Evolutionary conservation across 2,329 filamentous ascomycete genomes (phyloP), one percentile per base, ranked within the genome.

Genomic region (Colletotrichum lentis): DNA sequence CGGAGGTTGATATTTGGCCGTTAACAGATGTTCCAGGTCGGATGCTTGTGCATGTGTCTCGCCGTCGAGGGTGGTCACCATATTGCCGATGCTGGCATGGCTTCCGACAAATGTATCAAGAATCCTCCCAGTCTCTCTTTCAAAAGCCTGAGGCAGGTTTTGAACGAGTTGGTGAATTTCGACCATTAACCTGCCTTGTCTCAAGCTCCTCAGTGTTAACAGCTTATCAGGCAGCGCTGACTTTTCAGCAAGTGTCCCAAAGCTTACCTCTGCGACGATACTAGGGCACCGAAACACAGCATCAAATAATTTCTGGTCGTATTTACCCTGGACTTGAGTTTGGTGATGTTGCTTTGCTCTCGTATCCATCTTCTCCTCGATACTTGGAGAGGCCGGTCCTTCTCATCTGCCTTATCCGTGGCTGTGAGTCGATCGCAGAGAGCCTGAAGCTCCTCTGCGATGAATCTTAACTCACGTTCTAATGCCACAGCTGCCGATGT

Each of bases 211-310:
- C 22, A 12, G 24, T 3, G 39, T 60, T 37, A 60, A 37, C 11
- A 27, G 37, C 35, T 18, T 35, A 24, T 16, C 5, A 11, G n/a
- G 24, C n/a, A 31, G 24, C 39, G 12, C 47, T 10, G 18, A 14
- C 24, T 35, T 16, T 18, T 31, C 5, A 39, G 5, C 7, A 10
- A 39, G 11, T 2, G 35, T 20, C 43, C 35, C 49, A 6, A n/a
- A 22, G 16, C 43, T 16, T 20, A 59, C 61, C 53, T 59, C 35
- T 64, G 61, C 3, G 54, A 64, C 18, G 44, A 64, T 18, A 52
- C 11, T 3, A 64, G 44, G 39, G 61, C 35, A 16, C 18, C 14
- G 37, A 64, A 35, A 31, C 53, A 49, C 24, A 64, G 27, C 10
- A 58, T 59, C 24, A 64, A 18, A 27, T 18, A 50, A 12, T 41